Base-by-base conservation (phyloP, 1,284 basidiomycete species). In the Phylloporus gajari region DNA sequence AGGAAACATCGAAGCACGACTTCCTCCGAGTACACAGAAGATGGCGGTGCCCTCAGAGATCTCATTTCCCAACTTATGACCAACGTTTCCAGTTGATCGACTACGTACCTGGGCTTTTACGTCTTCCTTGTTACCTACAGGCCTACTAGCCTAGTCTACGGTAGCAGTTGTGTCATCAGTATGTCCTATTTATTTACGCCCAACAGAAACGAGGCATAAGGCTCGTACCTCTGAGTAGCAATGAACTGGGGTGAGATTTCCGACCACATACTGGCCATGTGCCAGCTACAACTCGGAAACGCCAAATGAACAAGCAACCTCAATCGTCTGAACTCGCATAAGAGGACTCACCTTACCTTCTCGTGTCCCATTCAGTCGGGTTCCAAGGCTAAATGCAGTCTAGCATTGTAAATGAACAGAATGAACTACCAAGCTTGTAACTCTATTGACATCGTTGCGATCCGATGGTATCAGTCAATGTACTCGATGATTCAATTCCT, bases 21-120 rank as follows among this genome's bases (percentile, higher is more conserved):
- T 64, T 65, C 68, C 53, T 1, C 13, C 13, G 72, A 69, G 56
- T 81, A 80, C 59, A 2, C 25, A 2, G 74, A 76, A 53, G 78
- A 79, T 61, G 68, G 68, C 7, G 17, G 67, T 40, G 71, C 67
- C 63, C 76, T 79, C 51, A 74, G 30, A 67, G 46, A 63, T 67
- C 48, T 79, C 32, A 68, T 79, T 59, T 73, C 48, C 30, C 35
- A 25, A 13, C 62, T 73, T 42, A 63, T 62, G 25, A 68, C 25
- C 48, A 51, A 51, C 8, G 48, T n/a, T 23, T 46, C 21, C 6
- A 46, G 46, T 46, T 51, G 25, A 51, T 51, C 62, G 65, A 75
- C 40, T 63, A 59, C 61, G 25, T 48, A 46, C 61, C 59, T 58
- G n/a, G 46, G 63, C 27, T 42, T 46, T 25, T 53, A 44, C 35